Conservation (phyloP, 2,329 filamentous ascomycete genomes). For the Clonostachys rhizophaga region DNA sequence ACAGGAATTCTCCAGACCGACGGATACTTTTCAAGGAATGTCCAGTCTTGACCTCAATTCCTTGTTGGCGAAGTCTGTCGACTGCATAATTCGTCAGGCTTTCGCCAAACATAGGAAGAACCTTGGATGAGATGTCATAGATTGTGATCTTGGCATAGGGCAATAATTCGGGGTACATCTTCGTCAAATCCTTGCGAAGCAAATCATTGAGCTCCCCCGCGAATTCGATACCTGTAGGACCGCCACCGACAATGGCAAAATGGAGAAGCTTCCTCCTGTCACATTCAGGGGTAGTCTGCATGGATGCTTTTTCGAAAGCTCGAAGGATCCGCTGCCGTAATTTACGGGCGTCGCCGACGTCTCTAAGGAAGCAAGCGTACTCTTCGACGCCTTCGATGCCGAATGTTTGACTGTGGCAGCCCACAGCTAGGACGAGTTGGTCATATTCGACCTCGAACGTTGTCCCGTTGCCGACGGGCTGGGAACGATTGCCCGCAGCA, state of each 20-base stretch:
- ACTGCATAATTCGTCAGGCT: conserved; percentile 67
- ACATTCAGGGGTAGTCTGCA: conserved; percentile 54
- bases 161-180: conserved; percentile 60
- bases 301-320: conserved; percentile 66
- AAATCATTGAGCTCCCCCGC: conserved; percentile 74
- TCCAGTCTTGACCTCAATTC: conserved; percentile 66
- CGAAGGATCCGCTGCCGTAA: conserved; percentile 65
- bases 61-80: conserved; percentile 60
- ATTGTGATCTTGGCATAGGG: conserved; percentile 62
- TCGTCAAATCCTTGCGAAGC: conserved; percentile 62
- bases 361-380: conserved; percentile 80
- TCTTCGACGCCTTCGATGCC: conserved; percentile 77
- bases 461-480: conserved; percentile 13
- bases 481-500: conserved; percentile 6
- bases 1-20: conserved; percentile 40
- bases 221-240: conserved; percentile 70
- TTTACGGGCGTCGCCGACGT: conserved; percentile 74
- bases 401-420: conserved; percentile 84
- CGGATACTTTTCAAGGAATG: conserved; percentile 60
- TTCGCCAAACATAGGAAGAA: conserved; percentile 75
- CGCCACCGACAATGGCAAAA: conserved; percentile 73
- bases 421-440: conserved; percentile 79
- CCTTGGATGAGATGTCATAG: conserved; percentile 72
- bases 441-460: conserved; percentile 74
- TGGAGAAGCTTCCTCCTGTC: conserved; percentile 61